A percentile compares a stretch with the other conserved stretches of the same genome.
Conservation (phyloP, 345 rosid species). For the Melaleuca quinquenervia region DNA sequence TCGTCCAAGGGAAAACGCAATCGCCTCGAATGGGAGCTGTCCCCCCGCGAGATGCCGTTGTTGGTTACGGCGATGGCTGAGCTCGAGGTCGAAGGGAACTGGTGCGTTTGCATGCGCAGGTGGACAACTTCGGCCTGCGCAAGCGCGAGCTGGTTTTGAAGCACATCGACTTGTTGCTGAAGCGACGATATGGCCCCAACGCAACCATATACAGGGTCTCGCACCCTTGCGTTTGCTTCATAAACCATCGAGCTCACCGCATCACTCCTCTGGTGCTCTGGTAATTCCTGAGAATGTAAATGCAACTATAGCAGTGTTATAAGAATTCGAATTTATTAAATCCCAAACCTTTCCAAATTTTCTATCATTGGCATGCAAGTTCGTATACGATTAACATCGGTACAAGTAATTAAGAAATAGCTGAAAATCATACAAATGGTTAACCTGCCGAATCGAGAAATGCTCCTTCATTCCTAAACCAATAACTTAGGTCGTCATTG, state of each 20-base stretch:
- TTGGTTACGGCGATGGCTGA: not conserved
- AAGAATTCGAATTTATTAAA: not conserved
- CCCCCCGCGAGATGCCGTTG: not conserved
- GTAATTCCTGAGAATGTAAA: not conserved
- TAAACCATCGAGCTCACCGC: slow-evolving; percentile 96
- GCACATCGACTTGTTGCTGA: slow-evolving; percentile 64
- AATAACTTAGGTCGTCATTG: not conserved
- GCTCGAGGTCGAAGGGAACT: slow-evolving; percentile 1
- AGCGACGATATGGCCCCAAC: slow-evolving; percentile 76
- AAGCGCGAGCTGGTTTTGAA: slow-evolving; percentile 67
- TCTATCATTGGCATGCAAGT: not conserved
- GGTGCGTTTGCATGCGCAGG: slow-evolving; percentile 20
- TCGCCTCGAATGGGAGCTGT: not conserved
- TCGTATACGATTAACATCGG: not conserved
- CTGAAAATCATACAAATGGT: not conserved
- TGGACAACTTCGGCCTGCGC: slow-evolving; percentile 80
- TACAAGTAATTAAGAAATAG: not conserved
- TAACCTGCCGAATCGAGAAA: not conserved
- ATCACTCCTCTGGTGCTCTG: slow-evolving; percentile 44
- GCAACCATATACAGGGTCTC: slow-evolving; percentile 87
- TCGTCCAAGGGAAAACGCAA: slow-evolving; percentile 15
- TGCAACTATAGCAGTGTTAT: not conserved
- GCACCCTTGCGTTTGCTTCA: slow-evolving; percentile 81
- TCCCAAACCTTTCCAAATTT: not conserved
- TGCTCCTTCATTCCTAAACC: not conserved